phyloP scores from a whole-genome alignment of 1,139 yeast species.

The Suhomyces coccinellae region DNA sequence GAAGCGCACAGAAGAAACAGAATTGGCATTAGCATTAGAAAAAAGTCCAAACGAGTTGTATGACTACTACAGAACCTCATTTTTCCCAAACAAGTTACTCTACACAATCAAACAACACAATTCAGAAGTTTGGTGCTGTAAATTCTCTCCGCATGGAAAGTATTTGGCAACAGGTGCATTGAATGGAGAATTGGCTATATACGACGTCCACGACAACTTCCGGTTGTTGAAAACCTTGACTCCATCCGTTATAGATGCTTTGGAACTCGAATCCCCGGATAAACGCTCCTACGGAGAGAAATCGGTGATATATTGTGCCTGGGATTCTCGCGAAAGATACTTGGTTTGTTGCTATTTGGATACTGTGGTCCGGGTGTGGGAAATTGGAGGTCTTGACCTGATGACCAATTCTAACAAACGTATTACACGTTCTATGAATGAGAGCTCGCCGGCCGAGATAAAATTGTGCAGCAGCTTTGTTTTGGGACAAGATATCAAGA shows the following conservation, averaged over 20 bases:
- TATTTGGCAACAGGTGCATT: slow-evolving; percentile 75
- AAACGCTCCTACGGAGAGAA: slow-evolving; percentile 22
- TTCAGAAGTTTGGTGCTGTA: slow-evolving; percentile 83
- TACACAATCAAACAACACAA: slow-evolving; percentile 52
- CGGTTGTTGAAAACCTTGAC: slow-evolving; percentile 39
- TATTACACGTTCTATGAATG: slow-evolving; percentile 28
- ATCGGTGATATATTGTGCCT: slow-evolving; percentile 66
- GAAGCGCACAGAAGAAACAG: slow-evolving; percentile 5
- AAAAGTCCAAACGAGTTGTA: slow-evolving; percentile 8
- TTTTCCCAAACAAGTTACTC: slow-evolving; percentile 50
- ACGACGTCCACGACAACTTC: slow-evolving; percentile 61
- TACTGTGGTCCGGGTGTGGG: slow-evolving; percentile 67
- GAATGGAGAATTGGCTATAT: slow-evolving; percentile 64
- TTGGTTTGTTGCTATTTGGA: slow-evolving; percentile 71
- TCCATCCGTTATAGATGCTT: slow-evolving; percentile 33
- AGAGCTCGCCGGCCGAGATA: slow-evolving; percentile 7
- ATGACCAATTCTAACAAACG: slow-evolving; percentile 24
- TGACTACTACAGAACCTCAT: slow-evolving; percentile 14
- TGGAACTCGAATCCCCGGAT: slow-evolving; percentile 28
- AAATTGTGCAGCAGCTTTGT: slow-evolving; percentile 39
- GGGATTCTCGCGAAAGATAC: slow-evolving; percentile 74
- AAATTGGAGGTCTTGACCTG: slow-evolving; percentile 39
- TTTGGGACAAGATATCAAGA: slow-evolving; percentile 41
- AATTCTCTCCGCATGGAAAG: slow-evolving; percentile 76
- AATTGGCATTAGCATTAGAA: slow-evolving; percentile 13